A percentile compares a stretch with the other conserved stretches of the same genome.
phyloP scores from a whole-genome alignment of 2,329 filamentous ascomycete species.

The Cordyceps farinosa region DNA sequence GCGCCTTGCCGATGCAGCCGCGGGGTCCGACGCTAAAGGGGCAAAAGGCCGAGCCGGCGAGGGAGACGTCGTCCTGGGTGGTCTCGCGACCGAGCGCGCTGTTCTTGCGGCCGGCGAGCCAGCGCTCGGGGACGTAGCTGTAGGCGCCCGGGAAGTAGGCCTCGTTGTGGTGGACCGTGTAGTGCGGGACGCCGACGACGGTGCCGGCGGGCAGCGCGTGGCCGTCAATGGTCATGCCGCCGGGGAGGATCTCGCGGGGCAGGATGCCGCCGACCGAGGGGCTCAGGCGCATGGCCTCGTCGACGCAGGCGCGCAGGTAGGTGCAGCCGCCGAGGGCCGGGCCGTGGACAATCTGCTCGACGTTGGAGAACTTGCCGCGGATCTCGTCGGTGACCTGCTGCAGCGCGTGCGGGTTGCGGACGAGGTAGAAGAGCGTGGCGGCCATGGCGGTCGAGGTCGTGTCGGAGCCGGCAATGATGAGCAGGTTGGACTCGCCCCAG shows the following conservation, averaged over 20 bases:
- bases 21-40: constrained; percentile 69
- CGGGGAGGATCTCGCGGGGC: constrained; percentile 55
- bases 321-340: constrained; percentile 45
- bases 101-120: constrained; percentile 51
- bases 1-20: constrained; percentile 68
- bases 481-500: constrained; percentile 66
- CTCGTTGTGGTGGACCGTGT: constrained; percentile 65
- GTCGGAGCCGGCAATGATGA: constrained; percentile 69
- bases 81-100: constrained; percentile 35
- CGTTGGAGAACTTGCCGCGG: constrained; percentile 45
- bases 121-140: constrained; percentile 60
- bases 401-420: constrained; percentile 48
- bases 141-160: constrained; percentile 59
- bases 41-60: constrained; percentile 67
- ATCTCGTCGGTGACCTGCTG: constrained; percentile 49
- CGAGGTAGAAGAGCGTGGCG: constrained; percentile 60
- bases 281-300: constrained; percentile 62
- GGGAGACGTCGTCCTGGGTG: constrained; percentile 48
- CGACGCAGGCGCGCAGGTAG: constrained; percentile 62
- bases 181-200: constrained; percentile 63
- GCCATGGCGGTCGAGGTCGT: constrained; percentile 68
- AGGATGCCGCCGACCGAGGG: constrained; percentile 59
- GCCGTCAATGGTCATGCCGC: constrained; percentile 53
- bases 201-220: constrained; percentile 54
- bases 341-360: constrained; percentile 55